Conservation (phyloP, 2,329 filamentous ascomycete genomes). For the Talaromyces amestolkiae region DNA sequence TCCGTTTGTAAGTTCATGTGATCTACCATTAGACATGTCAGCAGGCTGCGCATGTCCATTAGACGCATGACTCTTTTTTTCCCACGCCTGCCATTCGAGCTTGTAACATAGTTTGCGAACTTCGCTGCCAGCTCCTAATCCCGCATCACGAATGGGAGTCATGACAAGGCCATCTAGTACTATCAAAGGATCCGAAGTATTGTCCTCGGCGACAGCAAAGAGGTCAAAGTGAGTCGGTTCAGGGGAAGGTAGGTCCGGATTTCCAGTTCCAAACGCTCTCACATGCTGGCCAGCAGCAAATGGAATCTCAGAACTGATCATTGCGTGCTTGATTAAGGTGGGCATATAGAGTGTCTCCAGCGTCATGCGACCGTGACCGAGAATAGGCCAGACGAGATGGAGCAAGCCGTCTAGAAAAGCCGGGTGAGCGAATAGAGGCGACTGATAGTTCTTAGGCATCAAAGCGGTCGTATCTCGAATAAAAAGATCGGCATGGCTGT, state of each 20-base stretch:
- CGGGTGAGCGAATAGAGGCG: slow-evolving; percentile 47
- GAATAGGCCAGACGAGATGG: slow-evolving; percentile 34
- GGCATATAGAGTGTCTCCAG: slow-evolving; percentile 37
- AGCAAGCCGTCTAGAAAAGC: slow-evolving; percentile 45
- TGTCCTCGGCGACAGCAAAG: slow-evolving; percentile 22
- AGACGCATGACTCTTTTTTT: not conserved
- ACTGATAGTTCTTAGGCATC: slow-evolving; percentile 50
- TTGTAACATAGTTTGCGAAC: slow-evolving; percentile 27
- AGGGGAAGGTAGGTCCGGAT: slow-evolving; percentile 11
- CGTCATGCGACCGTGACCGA: slow-evolving; percentile 29
- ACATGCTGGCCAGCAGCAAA: slow-evolving; percentile 22
- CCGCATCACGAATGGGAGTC: slow-evolving; percentile 27
- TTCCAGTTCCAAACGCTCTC: slow-evolving; percentile 21
- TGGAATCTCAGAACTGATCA: slow-evolving; percentile 23
- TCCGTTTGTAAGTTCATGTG: not conserved
- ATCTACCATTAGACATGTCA: not conserved
- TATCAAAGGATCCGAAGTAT: slow-evolving; percentile 23
- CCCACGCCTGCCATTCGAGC: slow-evolving; percentile 25
- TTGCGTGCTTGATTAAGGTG: slow-evolving; percentile 32
- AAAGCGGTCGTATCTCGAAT: slow-evolving; percentile 45
- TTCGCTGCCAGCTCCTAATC: slow-evolving; percentile 6
- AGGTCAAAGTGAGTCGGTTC: slow-evolving; percentile 14
- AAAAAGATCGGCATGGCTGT: slow-evolving; percentile 32
- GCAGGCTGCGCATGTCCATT: not conserved
- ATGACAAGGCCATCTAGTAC: slow-evolving; percentile 26